Percentiles rank a stretch among this genome's conserved stretches.
phyloP scores from a whole-genome alignment of 106 monocot genomes.

The Iris macrosiphon region DNA sequence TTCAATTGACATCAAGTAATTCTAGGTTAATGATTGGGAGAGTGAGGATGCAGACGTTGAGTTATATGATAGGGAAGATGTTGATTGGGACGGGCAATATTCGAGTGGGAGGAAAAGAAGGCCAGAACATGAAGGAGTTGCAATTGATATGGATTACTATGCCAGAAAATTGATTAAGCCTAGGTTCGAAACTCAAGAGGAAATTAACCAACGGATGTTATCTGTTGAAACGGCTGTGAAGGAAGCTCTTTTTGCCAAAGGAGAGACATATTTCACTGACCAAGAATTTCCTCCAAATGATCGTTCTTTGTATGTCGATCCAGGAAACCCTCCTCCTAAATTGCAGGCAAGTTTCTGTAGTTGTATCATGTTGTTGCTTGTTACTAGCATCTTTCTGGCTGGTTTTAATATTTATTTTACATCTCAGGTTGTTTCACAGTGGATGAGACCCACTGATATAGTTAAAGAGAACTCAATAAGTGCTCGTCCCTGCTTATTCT shows the following conservation, averaged over 20 bases:
- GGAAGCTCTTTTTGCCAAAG: conserved; percentile 71
- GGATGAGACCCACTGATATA: conserved; percentile 90
- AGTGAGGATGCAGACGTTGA: conserved; percentile 88
- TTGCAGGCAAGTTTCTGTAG: conserved; percentile 47
- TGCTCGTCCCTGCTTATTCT: conserved; percentile 81
- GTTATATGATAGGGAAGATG: conserved; percentile 90
- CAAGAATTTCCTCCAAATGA: conserved; percentile 96
- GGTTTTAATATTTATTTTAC: neutral
- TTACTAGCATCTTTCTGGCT: neutral
- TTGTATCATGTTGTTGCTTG: neutral
- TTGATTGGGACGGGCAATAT: conserved; percentile 99
- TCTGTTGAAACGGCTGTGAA: conserved; percentile 94
- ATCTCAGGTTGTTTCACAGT: conserved; percentile 87
- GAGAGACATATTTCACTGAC: conserved; percentile 79
- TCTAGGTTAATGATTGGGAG: conserved; percentile 83
- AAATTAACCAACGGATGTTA: conserved; percentile 81
- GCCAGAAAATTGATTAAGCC: conserved; percentile 74
- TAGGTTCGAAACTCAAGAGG: conserved; percentile 70
- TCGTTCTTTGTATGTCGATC: conserved; percentile 87
- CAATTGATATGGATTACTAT: conserved; percentile 80
- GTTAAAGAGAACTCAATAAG: conserved; percentile 52
- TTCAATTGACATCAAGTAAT: neutral
- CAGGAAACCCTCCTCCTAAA: conserved; percentile 68
- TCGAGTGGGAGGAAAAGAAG: conserved; percentile 95
- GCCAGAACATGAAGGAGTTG: conserved; percentile 61